Base-by-base conservation (phyloP, 805 yeast species). In the Hemisphaericaspora nanyangensis region DNA sequence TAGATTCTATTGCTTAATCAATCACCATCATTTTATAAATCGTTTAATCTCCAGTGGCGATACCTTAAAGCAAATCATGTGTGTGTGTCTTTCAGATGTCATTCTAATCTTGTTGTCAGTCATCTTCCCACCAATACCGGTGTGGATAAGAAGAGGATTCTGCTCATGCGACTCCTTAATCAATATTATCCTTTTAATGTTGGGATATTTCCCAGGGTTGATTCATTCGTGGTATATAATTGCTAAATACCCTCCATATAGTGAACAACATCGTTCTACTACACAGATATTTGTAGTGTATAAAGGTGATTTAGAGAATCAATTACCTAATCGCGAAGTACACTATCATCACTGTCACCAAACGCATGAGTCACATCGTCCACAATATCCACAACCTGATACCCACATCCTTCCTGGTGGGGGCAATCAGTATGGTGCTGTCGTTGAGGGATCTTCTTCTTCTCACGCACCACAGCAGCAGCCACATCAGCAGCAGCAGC, bases 71-170 rank as follows among this genome's bases (percentile, higher is more conserved):
- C 8, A 8, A 3, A 5, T 24, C 19, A 41, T 41, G 45, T 37
- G 42, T 31, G 15, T 34, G 22, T 68, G 72, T 42, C 47, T 64
- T 26, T 56, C 72, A 3, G 90, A 84, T 54, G 54, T 79, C n/a
- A 55, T 78, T 11, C 72, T 85, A 12, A 77, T 80, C 40, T 47
- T 79, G 1, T 54, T 80, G 6, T 81, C 87, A 3, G 70, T 82
- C 35, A 66, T 84, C 36, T 70, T 81, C 53, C 93, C 95, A 2
- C 93, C 93, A 0, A 65, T 84, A 10, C 85, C 90, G 0, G 89
- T 85, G 8, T 60, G 79, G 57, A 68, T 82, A 27, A 70, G 88
- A 52, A 63, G 79, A 34, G 93, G 93, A 1, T 38, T 75, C 12
- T 79, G 77, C 48, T 67, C 82, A 2, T 53, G 63, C 25, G 85